Percentiles rank a stretch among this genome's conserved stretches.
These are phyloP conservation scores for Lactarius sp. DNA, from an alignment of 768 basidiomycete genomes.

Conservation along the genomic window DNA sequence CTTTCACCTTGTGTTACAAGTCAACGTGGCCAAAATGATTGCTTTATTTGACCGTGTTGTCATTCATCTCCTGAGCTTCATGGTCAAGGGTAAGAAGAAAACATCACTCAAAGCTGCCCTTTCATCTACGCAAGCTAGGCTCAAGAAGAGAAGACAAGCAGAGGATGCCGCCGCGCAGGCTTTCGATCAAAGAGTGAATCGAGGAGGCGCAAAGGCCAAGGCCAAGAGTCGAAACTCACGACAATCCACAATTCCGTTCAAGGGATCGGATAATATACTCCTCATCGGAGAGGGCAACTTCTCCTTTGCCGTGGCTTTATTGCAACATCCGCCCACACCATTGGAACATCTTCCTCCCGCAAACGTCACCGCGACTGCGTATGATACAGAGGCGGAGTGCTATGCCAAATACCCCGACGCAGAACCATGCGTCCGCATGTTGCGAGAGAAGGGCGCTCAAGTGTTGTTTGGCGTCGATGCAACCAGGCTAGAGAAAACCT, in stretches of 20 bases:
- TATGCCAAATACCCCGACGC: constrained; percentile 81
- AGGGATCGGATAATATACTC: constrained; percentile 58
- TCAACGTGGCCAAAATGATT: background rate
- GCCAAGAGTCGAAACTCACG: constrained; percentile 32
- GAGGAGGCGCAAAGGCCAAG: constrained; percentile 37
- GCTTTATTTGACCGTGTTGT: constrained; percentile 22
- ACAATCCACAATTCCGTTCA: constrained; percentile 60
- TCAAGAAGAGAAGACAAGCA: constrained; percentile 55
- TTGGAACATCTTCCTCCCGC: constrained; percentile 50
- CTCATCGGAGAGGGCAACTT: constrained; percentile 95
- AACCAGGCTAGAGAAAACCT: constrained; percentile 59
- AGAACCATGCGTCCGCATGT: constrained; percentile 46
- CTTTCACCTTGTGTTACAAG: background rate
- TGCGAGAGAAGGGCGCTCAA: constrained; percentile 56
- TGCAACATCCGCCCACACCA: constrained; percentile 42
- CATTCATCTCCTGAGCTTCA: background rate
- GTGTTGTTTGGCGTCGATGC: constrained; percentile 84
- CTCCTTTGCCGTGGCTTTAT: constrained; percentile 77
- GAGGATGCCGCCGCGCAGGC: constrained; percentile 44
- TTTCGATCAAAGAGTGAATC: constrained; percentile 44
- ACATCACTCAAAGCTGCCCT: constrained; percentile 57
- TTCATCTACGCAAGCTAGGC: constrained; percentile 61
- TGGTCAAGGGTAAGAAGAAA: constrained; percentile 32
- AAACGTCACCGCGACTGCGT: constrained; percentile 82
- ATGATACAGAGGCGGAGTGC: constrained; percentile 73